Evolutionary conservation across 768 basidiomycete genomes (phyloP).

Genomic region (Gautieria morchelliformis): DNA sequence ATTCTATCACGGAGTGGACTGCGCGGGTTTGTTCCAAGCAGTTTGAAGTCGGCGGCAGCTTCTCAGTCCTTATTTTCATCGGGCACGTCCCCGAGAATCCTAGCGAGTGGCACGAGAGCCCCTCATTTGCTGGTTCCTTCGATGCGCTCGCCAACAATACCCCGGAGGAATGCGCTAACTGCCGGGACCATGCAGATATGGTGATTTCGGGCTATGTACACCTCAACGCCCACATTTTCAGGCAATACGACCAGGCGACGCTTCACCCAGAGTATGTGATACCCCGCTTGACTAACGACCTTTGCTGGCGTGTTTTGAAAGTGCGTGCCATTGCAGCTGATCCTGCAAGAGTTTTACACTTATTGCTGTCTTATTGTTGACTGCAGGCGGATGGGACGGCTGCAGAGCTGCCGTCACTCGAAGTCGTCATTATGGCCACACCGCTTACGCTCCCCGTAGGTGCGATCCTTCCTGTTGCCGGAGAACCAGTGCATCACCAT

Average conservation of each 20-base stretch:
- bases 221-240: too few relatives aligned
- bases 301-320: constrained; percentile 30
- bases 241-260: constrained; percentile 16
- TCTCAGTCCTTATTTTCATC: constrained; percentile 38
- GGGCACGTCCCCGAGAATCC: constrained; percentile 31
- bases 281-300: constrained; percentile 29
- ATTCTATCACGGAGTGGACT: constrained; percentile 29
- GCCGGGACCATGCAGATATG: constrained; percentile 20
- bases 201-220: constrained; percentile 36
- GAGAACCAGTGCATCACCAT: too few relatives aligned
- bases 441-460: too few relatives aligned
- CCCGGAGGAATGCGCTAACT: constrained; percentile 31
- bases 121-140: constrained; percentile 34
- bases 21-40: constrained; percentile 33
- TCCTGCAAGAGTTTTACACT: too few relatives aligned
- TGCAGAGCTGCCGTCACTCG: too few relatives aligned
- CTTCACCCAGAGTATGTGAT: constrained; percentile 28
- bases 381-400: too few relatives aligned
- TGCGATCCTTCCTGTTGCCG: too few relatives aligned
- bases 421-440: too few relatives aligned
- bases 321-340: too few relatives aligned
- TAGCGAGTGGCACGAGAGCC: constrained; percentile 25
- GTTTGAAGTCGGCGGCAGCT: constrained; percentile 33
- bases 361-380: too few relatives aligned
- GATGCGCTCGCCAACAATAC: constrained; percentile 31